Percentiles rank a stretch among this genome's conserved stretches.
These are phyloP conservation scores for Helianthus annuus DNA, from an alignment of 129 eudicot genomes.

Conservation along the genomic window DNA sequence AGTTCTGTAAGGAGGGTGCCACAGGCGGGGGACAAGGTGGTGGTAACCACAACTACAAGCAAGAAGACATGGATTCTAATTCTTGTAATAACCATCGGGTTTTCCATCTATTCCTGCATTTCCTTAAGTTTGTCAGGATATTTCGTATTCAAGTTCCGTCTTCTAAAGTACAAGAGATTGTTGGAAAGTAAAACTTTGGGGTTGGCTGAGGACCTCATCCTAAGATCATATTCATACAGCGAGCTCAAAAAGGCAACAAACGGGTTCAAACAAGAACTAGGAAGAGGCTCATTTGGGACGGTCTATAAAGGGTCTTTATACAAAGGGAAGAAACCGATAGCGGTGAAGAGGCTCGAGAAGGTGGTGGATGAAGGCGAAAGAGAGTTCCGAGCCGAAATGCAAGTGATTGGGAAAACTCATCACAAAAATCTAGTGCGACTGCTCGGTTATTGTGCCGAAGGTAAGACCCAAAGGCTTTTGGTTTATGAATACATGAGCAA, in stretches of 20 bases:
- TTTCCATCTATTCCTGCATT: constrained; percentile 32
- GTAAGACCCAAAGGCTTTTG: constrained; percentile 9
- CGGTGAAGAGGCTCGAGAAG: constrained; percentile 32
- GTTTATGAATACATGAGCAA: constrained; percentile 11
- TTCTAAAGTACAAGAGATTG: constrained; percentile 32
- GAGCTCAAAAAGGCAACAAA: constrained; percentile 44
- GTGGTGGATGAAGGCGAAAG: background rate
- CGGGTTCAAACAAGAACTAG: constrained; percentile 38
- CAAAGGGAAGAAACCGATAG: constrained; percentile 39
- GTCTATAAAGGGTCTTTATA: constrained; percentile 45
- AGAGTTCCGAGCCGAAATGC: constrained; percentile 6
- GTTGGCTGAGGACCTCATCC: constrained; percentile 35
- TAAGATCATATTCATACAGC: constrained; percentile 25
- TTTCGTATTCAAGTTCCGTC: constrained; percentile 29
- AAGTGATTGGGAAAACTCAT: constrained; percentile 9
- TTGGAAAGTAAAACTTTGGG: constrained; percentile 26
- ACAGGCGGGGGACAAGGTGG: background rate
- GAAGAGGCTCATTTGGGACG: constrained; percentile 49
- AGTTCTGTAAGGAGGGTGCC: background rate
- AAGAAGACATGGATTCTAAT: constrained; percentile 34
- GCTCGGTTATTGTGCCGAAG: background rate
- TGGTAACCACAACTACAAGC: constrained; percentile 22
- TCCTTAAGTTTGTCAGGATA: constrained; percentile 28
- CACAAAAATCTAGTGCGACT: background rate
- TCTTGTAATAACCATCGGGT: constrained; percentile 26